A percentile compares a stretch with the other conserved stretches of the same genome.
Conservation (phyloP, 495 filamentous ascomycete genomes). For the Glarea lozoyensis region DNA sequence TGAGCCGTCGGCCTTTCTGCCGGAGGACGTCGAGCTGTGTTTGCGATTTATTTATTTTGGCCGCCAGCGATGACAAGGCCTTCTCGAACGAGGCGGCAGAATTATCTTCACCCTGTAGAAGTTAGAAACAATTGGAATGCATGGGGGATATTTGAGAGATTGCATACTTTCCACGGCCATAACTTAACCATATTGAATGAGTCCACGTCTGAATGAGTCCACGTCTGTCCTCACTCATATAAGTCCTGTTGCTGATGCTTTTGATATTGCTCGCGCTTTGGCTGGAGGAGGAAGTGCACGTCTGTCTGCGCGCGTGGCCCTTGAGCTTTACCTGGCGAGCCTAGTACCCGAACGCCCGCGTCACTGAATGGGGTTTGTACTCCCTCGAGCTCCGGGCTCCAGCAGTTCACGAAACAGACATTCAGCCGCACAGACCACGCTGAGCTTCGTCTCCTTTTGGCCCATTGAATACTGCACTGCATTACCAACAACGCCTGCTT, state of each 20-base stretch:
- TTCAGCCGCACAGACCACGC: too few relatives aligned
- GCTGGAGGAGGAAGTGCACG: too few relatives aligned
- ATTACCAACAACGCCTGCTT: too few relatives aligned
- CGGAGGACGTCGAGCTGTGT: conserved; percentile 63
- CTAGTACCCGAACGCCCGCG: neutral
- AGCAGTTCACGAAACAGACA: too few relatives aligned
- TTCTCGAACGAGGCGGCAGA: conserved; percentile 93
- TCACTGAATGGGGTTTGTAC: neutral
- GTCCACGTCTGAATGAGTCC: neutral
- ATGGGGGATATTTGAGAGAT: conserved; percentile 3
- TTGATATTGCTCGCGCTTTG: too few relatives aligned
- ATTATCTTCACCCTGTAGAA: conserved; percentile 59
- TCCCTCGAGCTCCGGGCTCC: too few relatives aligned
- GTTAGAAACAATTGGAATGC: conserved; percentile 10
- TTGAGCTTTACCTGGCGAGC: too few relatives aligned
- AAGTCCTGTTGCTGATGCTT: too few relatives aligned
- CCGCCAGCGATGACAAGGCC: conserved; percentile 67
- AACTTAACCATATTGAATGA: conserved; percentile 59
- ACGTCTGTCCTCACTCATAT: too few relatives aligned
- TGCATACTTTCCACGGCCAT: conserved; percentile 74
- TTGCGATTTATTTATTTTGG: conserved; percentile 67
- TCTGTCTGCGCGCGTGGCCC: too few relatives aligned
- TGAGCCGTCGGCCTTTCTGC: conserved; percentile 64
- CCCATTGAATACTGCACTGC: too few relatives aligned
- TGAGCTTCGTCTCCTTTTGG: too few relatives aligned